phyloP scores from a whole-genome alignment of 1,284 basidiomycete species.

The Abortiporus biennis region DNA sequence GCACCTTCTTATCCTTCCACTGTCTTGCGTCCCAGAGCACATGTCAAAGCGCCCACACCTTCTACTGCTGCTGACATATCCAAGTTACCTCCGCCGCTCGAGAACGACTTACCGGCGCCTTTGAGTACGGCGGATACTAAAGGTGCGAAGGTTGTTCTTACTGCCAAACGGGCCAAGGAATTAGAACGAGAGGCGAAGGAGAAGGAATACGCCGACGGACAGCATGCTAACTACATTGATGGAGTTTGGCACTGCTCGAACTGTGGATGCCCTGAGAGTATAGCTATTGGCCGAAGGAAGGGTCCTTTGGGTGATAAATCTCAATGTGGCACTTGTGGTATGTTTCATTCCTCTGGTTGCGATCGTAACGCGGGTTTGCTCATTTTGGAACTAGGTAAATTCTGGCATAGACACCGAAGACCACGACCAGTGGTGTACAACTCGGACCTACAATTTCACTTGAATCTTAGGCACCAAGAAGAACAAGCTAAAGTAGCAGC shows the following conservation, averaged over 20 bases:
- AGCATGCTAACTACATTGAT: conserved; percentile 76
- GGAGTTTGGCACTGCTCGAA: conserved; percentile 92
- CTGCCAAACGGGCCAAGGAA: conserved; percentile 63
- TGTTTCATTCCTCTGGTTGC: conserved; percentile 25
- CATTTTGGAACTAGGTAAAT: conserved; percentile 54
- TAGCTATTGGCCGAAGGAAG: conserved; percentile 80
- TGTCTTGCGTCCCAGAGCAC: conserved; percentile 55
- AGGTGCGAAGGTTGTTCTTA: conserved; percentile 37
- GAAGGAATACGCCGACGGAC: conserved; percentile 73
- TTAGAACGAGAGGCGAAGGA: conserved; percentile 76
- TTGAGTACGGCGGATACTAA: conserved; percentile 36
- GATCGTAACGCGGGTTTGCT: conserved; percentile 8
- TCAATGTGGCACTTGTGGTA: conserved; percentile 89
- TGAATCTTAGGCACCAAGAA: conserved; percentile 45
- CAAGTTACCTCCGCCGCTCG: conserved; percentile 47
- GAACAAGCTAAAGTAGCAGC: conserved; percentile 42
- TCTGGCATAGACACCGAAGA: conserved; percentile 76
- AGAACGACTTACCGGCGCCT: conserved; percentile 47
- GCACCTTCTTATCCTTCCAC: conserved; percentile 50
- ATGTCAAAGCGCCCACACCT: conserved; percentile 47
- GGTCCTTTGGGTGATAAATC: conserved; percentile 88
- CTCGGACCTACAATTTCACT: conserved; percentile 64
- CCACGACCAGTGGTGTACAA: conserved; percentile 77
- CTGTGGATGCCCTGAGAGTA: conserved; percentile 81
- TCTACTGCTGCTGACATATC: conserved; percentile 63